Evolutionary conservation across 2,329 filamentous ascomycete genomes (phyloP).

Genomic region (Zymoseptoria ardabiliae): DNA sequence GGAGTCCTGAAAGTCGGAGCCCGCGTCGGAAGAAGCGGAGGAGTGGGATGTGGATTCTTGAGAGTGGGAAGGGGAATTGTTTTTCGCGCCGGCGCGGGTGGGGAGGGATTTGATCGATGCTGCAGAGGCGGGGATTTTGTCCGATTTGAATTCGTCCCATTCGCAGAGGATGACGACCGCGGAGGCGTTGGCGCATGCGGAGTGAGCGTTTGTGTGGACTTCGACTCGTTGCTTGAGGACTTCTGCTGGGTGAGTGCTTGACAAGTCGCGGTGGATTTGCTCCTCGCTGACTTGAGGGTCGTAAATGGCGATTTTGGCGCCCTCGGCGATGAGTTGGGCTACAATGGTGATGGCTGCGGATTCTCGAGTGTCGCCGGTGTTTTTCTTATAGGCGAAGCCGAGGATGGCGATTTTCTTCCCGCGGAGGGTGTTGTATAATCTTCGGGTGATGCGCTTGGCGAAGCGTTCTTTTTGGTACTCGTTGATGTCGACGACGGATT

Average conservation of each 20-base stretch:
- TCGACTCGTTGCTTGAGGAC: slow-evolving; percentile 23
- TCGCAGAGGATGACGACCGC: slow-evolving; percentile 31
- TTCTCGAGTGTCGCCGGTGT: slow-evolving; percentile 68
- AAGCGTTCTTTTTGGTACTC: slow-evolving; percentile 66
- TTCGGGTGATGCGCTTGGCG: slow-evolving; percentile 56
- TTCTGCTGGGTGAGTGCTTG: slow-evolving; percentile 17
- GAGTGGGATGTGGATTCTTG: background rate
- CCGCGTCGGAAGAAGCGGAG: slow-evolving; percentile 11
- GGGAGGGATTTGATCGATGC: background rate
- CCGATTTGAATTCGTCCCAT: slow-evolving; percentile 31
- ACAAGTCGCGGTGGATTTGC: slow-evolving; percentile 29
- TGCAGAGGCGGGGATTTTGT: slow-evolving; percentile 10
- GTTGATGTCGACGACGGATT: slow-evolving; percentile 66
- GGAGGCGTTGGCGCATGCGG: slow-evolving; percentile 28
- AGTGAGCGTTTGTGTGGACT: slow-evolving; percentile 25
- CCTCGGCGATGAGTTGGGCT: slow-evolving; percentile 57
- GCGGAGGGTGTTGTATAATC: slow-evolving; percentile 60
- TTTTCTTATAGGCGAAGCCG: slow-evolving; percentile 74
- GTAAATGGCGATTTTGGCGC: slow-evolving; percentile 57
- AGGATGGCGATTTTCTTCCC: slow-evolving; percentile 65
- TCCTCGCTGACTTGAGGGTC: slow-evolving; percentile 47
- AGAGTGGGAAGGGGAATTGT: background rate
- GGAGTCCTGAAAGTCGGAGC: slow-evolving; percentile 15
- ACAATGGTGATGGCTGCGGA: slow-evolving; percentile 63
- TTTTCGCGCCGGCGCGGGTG: background rate